phyloP scores from a whole-genome alignment of 345 rosid genomes.

The Excoecaria cochinchinensis region DNA sequence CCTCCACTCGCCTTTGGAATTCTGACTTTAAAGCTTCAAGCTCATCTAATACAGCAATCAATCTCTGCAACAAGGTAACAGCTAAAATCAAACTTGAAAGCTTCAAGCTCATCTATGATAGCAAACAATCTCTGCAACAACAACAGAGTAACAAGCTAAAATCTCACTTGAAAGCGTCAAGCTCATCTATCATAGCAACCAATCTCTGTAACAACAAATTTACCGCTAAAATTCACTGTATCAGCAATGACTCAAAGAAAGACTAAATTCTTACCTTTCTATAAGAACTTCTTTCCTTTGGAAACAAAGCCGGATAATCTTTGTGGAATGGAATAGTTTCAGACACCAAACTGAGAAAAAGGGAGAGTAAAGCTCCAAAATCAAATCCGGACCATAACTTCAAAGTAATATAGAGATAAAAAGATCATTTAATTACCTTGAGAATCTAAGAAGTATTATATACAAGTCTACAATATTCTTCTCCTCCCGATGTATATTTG shows the following conservation, averaged over 20 bases:
- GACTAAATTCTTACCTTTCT: conserved; percentile 58
- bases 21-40: conserved; percentile 82
- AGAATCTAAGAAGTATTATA: conserved; percentile 80
- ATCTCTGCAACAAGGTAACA: conserved; percentile 42
- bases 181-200: conserved; percentile 65
- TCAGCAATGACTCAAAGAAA: conserved; percentile 2
- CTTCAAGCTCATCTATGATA: too few species aligned
- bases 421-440: conserved; percentile 51
- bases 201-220: conserved; percentile 50
- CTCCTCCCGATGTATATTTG: conserved; percentile 75
- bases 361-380: background rate
- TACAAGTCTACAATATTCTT: conserved; percentile 86
- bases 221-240: conserved; percentile 13
- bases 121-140: too few species aligned
- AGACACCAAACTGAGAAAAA: conserved; percentile 68
- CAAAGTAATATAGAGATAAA: background rate
- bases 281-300: conserved; percentile 55
- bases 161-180: conserved; percentile 75
- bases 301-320: conserved; percentile 58
- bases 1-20: conserved; percentile 47
- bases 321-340: conserved; percentile 93
- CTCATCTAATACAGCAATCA: conserved; percentile 64
- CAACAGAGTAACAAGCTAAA: too few species aligned
- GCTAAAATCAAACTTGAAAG: too few species aligned
- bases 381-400: background rate